Base-by-base conservation (phyloP, 2,329 filamentous ascomycete species). In the Biscogniauxia mediterranea region DNA sequence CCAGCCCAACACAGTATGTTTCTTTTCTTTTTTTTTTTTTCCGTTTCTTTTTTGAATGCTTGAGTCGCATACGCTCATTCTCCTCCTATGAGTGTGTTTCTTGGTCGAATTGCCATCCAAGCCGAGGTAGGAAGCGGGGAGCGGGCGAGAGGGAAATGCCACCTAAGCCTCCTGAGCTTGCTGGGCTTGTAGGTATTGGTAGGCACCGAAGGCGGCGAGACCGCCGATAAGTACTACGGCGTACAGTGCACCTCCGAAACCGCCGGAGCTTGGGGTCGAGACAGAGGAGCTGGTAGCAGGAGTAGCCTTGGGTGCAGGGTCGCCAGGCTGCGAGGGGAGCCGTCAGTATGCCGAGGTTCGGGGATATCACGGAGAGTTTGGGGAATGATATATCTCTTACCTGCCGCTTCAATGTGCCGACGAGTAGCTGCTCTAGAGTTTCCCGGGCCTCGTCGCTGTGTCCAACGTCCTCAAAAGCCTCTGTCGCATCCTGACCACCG, bases 391-490 rank as follows among this genome's bases (percentile, higher is more conserved):
- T 25, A 21, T 21, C 4, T 21, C 87, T 73, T 85, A 96, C 92
- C 83, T 85, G 76, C 77, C 92, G 86, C 88, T 96, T 96, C 77
- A 97, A 79, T 46, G 75, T 83, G 67, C 92, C 93, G 68, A 95
- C 84, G 57, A 88, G 79, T 67, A 96, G 82, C 73, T 87, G 86
- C 32, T 90, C 88, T 61, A 99, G 88, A 69, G 96, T 94, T 83
- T 98, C 94, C 69, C 95, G 90, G 69, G 95, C 95, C 84, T 99
- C 95, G 79, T 99, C 95, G 73, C 91, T 96, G 89, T 99, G 95
- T 75, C 95, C 95, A 74, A 99, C 95, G 80, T 99, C 95, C 83
- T 99, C 95, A 77, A 99, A 99, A 64, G 95, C 94, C 81, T 98
- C 95, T 71, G 94, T 97, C 73, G 91, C 90, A 79, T 99, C 95